A percentile compares a stretch with the other conserved stretches of the same genome.
phyloP scores from a whole-genome alignment of 2,329 filamentous ascomycete genomes.

The Coleophoma eucalyptorum region DNA sequence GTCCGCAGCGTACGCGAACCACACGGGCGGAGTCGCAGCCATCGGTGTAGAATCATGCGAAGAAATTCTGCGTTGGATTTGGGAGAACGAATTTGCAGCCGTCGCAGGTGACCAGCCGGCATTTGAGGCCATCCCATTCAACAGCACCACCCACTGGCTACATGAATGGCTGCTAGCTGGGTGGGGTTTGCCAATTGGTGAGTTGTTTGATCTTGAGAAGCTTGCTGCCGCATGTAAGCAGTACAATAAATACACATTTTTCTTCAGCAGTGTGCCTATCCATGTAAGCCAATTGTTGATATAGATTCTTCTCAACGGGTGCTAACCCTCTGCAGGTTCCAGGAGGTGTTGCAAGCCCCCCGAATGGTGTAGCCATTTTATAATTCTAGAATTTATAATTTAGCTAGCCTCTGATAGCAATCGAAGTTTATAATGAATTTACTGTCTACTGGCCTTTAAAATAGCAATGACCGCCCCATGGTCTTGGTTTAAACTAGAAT shows the following conservation, averaged over 20 bases:
- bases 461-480: no score
- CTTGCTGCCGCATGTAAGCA: conserved; percentile 46
- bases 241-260: conserved; percentile 52
- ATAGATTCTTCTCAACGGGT: neutral
- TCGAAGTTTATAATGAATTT: neutral
- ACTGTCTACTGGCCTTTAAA: neutral
- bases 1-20: conserved; percentile 21
- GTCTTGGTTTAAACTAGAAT: no score
- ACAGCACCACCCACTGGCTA: conserved; percentile 10
- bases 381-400: neutral
- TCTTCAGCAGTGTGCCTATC: conserved; percentile 56
- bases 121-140: conserved; percentile 38
- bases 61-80: conserved; percentile 38
- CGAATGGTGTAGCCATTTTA: conserved; percentile 42
- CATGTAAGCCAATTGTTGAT: conserved; percentile 36
- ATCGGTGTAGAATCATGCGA: conserved; percentile 32
- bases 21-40: conserved; percentile 6
- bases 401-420: neutral
- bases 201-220: conserved; percentile 41
- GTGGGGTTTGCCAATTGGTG: conserved; percentile 48
- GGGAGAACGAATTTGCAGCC: conserved; percentile 40
- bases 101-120: conserved; percentile 38
- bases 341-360: conserved; percentile 41
- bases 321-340: conserved; percentile 20
- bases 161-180: conserved; percentile 41